Percentiles rank a stretch among this genome's conserved stretches.
Evolutionary conservation across 306 rosid species (phyloP).

Genomic region (Gynostemma pentaphyllum): DNA sequence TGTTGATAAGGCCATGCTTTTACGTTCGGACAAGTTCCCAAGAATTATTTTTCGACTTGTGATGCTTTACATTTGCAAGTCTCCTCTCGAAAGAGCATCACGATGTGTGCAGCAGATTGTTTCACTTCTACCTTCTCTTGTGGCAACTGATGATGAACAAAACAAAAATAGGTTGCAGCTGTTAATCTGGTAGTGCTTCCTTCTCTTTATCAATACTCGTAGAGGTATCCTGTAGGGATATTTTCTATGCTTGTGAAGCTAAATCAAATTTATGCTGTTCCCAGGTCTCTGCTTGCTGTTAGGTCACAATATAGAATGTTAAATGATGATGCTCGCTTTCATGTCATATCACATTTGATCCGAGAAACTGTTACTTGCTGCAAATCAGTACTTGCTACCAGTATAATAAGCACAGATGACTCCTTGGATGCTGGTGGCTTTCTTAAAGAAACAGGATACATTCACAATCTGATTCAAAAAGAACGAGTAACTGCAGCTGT

Average conservation of each 20-base stretch:
- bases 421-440: conserved; percentile 30
- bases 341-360: conserved; percentile 80
- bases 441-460: conserved; percentile 54
- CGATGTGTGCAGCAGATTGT: conserved; percentile 73
- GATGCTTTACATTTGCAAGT: conserved; percentile 70
- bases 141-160: conserved; percentile 88
- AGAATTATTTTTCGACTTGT: conserved; percentile 80
- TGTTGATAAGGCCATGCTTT: conserved; percentile 87
- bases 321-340: conserved; percentile 88
- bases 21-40: conserved; percentile 89
- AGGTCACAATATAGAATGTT: conserved; percentile 74
- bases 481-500: conserved; percentile 90
- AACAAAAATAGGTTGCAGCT: conserved; percentile 87
- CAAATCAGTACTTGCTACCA: conserved; percentile 80
- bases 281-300: conserved; percentile 85
- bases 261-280: conserved; percentile 17
- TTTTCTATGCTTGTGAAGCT: conserved; percentile 3
- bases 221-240: neutral
- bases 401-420: conserved; percentile 63
- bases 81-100: conserved; percentile 83
- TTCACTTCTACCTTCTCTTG: conserved; percentile 74
- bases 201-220: neutral
- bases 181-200: conserved; percentile 65
- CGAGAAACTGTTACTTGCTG: conserved; percentile 75
- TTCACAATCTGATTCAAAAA: conserved; percentile 77